Percentiles rank a stretch among this genome's conserved stretches.
These are phyloP conservation scores for Coniochaeta hoffmannii DNA, from an alignment of 2,329 filamentous ascomycete species.

Conservation along the genomic window DNA sequence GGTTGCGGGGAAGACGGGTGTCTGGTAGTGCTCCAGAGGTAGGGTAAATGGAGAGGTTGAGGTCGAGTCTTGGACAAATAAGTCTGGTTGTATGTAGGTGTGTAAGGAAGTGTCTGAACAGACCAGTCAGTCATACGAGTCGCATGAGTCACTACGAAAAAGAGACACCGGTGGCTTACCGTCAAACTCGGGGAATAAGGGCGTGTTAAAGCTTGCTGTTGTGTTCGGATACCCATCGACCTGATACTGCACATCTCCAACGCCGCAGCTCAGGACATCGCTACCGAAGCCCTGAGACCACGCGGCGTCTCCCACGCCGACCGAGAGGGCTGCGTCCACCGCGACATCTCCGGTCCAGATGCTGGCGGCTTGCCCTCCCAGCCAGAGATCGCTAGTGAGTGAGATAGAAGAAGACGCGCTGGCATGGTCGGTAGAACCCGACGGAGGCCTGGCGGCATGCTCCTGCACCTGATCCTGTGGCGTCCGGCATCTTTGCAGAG, in stretches of 20 bases:
- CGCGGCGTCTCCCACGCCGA: background rate
- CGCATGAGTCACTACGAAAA: background rate
- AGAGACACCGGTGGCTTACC: background rate
- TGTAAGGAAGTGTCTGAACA: background rate
- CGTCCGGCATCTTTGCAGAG: constrained; percentile 21
- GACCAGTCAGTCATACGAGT: background rate
- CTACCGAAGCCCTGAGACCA: background rate
- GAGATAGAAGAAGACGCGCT: constrained; percentile 6
- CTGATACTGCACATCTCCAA: background rate
- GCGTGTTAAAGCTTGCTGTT: background rate
- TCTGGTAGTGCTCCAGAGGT: background rate
- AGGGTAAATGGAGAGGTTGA: background rate
- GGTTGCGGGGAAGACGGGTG: background rate
- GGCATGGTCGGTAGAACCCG: constrained; percentile 14
- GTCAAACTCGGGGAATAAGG: background rate
- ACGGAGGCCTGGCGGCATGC: constrained; percentile 11
- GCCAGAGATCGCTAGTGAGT: constrained; percentile 7
- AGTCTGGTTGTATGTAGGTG: background rate
- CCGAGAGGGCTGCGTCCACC: background rate
- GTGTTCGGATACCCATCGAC: background rate
- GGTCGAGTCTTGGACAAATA: background rate
- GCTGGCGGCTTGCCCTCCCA: background rate
- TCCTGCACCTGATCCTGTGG: constrained; percentile 13
- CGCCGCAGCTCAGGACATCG: background rate
- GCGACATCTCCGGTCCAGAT: background rate